phyloP scores from a whole-genome alignment of 1,284 basidiomycete species.

The Leccinum solheimii region DNA sequence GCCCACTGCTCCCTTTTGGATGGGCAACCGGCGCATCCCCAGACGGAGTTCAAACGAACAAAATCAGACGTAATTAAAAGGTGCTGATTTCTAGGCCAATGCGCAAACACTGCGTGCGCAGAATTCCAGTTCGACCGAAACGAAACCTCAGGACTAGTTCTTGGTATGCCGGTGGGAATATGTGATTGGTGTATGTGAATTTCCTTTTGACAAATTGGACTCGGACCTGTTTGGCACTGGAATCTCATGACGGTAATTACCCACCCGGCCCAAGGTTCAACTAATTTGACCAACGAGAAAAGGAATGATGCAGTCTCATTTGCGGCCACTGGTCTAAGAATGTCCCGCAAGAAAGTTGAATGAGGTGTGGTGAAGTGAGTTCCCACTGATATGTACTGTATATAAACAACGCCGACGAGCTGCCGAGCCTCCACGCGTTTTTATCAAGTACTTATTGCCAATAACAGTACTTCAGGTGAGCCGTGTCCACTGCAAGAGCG shows the following conservation, averaged over 20 bases:
- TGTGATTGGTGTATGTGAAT: not conserved
- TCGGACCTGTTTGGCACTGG: too few species aligned
- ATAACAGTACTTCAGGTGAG: not conserved
- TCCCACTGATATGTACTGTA: not conserved
- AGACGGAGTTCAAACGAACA: too few species aligned
- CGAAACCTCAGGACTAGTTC: too few species aligned
- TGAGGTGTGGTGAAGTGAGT: too few species aligned
- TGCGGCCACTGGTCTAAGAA: not conserved
- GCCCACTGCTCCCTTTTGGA: too few species aligned
- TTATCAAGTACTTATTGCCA: not conserved
- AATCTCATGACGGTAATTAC: not conserved
- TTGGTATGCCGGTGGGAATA: too few species aligned
- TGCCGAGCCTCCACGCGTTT: not conserved
- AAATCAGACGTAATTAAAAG: too few species aligned
- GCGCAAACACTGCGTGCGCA: too few species aligned
- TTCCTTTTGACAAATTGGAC: not conserved
- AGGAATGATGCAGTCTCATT: too few species aligned
- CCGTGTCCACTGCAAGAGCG: not conserved
- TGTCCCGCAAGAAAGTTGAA: not conserved
- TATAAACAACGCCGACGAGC: not conserved
- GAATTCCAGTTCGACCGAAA: too few species aligned
- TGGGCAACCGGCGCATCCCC: too few species aligned
- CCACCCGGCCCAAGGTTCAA: not conserved
- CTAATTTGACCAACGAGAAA: not conserved
- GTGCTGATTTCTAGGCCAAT: too few species aligned